Base-by-base conservation (phyloP, 495 filamentous ascomycete genomes). In the Aspergillus sclerotioniger region DNA sequence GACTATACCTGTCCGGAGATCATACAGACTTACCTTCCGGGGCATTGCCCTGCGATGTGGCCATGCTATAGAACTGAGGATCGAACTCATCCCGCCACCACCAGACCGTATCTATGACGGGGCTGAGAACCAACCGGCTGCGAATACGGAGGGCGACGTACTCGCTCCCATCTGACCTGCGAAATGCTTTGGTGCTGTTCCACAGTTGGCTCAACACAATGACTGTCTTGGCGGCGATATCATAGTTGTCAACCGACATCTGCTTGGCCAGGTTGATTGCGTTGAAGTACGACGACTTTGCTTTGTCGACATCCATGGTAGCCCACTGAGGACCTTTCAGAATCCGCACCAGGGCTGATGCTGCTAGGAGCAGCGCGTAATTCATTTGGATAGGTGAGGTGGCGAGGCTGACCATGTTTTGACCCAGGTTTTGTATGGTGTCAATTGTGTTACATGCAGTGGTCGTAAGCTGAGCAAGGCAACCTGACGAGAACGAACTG, bases 11-110 rank as follows among this genome's bases (percentile, higher is more conserved):
- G n/a, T 52, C 31, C 29, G 19, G 46, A 45, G 55, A 53, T 48
- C 41, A 29, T 8, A 49, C 39, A 35, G 8, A 15, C 49, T 20
- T 62, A 61, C 66, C 65, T 17, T 66, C 66, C 7, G 51, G 17
- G 8, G 53, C 56, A 6, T 64, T 67, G 6, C 52, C 59, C 20
- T 62, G 51, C 0, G 59, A 54, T 13, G 56, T 46, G 9, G 52
- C 35, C 44, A 56, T 50, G 10, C 45, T 15, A 21, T 70, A 62
- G 15, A 65, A 60, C 12, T 70, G 67, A 5, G 67, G 62, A 48
- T 75, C 74, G 47, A 72, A 78, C 55, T 81, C 78, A 55, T 79
- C 74, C 16, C 74, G 68, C 76, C 75, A 81, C 78, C 78, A 80
- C 76, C 76, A 79, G 6, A 79, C 65, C 17, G 73, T 57, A 60